Evolutionary conservation across 2,329 filamentous ascomycete genomes (phyloP), one percentile per base, ranked within the genome.

Genomic region (Chrysoporthe puriensis): DNA sequence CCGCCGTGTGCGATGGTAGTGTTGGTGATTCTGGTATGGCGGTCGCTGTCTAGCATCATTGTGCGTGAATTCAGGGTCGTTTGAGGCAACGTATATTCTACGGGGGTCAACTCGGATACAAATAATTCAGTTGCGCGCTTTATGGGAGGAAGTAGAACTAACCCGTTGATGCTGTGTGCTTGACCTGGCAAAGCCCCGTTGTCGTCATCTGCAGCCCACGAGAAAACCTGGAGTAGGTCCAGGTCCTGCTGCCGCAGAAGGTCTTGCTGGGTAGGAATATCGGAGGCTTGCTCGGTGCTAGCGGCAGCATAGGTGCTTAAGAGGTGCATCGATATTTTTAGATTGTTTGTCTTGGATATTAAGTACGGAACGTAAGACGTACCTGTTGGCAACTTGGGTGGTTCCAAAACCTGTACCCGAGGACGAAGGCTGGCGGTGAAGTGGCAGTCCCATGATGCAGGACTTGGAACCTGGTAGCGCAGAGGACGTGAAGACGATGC

Each of bases 391-490:
- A 8, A 8, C 18, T n/a, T 62, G 60, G n/a, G 32, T 26, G 32
- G 60, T 8, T 32, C 4, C 7, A 14, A 1, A 44, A 3, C 11
- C 34, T 13, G 34, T 14, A 40, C 9, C n/a, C n/a, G 57, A 60
- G n/a, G 57, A 14, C 7, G 57, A 18, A 40, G 56, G 34, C 34
- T 44, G 40, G n/a, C 13, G 40, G 18, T 60, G 57, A 44, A 60
- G 57, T 9, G 57, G 57, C 9, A 60, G 57, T 2, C 57, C 57
- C 57, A 60, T 60, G 36, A n/a, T 44, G 36, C n/a, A 43, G n/a
- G 57, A n/a, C 18, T 2, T 13, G 18, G 4, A 14, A 13, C 13
- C 2, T 14, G 36, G n/a, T n/a, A n/a, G n/a, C 4, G n/a, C 4
- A 13, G 56, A 40, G 4, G 36, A n/a, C 18, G 34, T 11, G 1